Conservation (phyloP, 1,284 basidiomycete genomes). For the Malassezia equina region DNA sequence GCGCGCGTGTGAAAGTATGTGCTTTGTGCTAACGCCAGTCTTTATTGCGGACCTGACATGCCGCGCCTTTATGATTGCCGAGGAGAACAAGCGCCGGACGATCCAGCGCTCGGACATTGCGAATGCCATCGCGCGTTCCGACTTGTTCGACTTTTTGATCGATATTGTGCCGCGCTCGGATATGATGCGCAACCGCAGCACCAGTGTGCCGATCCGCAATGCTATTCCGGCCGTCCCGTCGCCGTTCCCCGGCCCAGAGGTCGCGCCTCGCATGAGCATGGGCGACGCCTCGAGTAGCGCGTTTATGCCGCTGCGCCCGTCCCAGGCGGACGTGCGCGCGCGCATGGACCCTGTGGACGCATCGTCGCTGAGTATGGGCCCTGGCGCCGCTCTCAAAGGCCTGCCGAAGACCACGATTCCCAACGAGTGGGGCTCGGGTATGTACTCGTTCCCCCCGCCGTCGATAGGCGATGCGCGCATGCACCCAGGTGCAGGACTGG, state of each 20-base stretch:
- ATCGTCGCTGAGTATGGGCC: not conserved
- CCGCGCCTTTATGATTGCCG: slow-evolving; percentile 43
- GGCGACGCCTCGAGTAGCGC: not conserved
- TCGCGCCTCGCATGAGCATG: slow-evolving; percentile 3
- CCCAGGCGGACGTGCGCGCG: slow-evolving; percentile 8
- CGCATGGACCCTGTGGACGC: slow-evolving; percentile 6
- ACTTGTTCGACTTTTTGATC: slow-evolving; percentile 47
- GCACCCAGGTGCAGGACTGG: slow-evolving; percentile 5
- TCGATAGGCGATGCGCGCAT: slow-evolving; percentile 14
- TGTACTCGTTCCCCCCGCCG: slow-evolving; percentile 14
- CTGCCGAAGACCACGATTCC: slow-evolving; percentile 7
- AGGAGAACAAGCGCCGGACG: slow-evolving; percentile 42
- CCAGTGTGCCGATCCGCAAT: slow-evolving; percentile 14
- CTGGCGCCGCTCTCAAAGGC: slow-evolving; percentile 9
- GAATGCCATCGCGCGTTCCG: slow-evolving; percentile 38
- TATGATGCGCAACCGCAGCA: slow-evolving; percentile 21
- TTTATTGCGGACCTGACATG: slow-evolving; percentile 47
- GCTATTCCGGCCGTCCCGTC: slow-evolving; percentile 1
- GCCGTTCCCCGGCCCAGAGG: not conserved
- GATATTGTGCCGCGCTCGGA: slow-evolving; percentile 43
- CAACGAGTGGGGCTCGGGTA: slow-evolving; percentile 9
- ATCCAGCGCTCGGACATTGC: slow-evolving; percentile 44
- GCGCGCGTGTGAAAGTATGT: slow-evolving; percentile 43
- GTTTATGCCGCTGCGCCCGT: slow-evolving; percentile 11
- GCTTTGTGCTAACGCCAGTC: slow-evolving; percentile 16